Conservation (phyloP, 1,284 basidiomycete genomes). For the Ganoderma lingzhi region DNA sequence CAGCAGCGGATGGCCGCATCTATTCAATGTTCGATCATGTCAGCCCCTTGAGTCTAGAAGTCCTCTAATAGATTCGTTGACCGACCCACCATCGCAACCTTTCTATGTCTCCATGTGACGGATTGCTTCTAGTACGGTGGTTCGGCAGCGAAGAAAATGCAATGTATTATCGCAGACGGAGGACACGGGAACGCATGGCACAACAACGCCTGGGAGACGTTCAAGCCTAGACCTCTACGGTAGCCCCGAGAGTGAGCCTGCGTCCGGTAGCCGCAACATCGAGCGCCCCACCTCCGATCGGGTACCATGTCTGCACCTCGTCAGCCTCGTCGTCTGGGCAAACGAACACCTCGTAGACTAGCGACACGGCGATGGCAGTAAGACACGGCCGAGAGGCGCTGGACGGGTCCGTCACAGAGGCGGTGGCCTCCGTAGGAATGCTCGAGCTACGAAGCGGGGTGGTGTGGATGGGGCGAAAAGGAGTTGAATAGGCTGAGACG, state of each 20-base stretch:
- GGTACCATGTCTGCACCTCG: neutral
- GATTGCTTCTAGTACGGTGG: neutral
- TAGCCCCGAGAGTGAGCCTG: neutral
- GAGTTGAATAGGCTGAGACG: neutral
- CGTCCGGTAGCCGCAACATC: neutral
- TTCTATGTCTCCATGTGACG: neutral
- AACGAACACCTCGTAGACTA: constrained; percentile 5
- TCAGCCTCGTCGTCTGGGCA: neutral
- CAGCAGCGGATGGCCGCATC: neutral
- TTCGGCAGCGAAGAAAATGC: neutral
- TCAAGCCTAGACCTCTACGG: constrained; percentile 1
- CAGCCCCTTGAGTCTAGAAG: neutral
- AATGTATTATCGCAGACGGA: neutral
- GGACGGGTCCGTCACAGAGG: neutral
- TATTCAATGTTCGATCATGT: neutral
- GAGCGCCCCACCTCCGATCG: neutral
- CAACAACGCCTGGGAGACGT: neutral
- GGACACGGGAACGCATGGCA: neutral
- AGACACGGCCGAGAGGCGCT: neutral
- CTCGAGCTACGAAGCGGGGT: neutral
- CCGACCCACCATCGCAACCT: too few species aligned
- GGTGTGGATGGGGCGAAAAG: neutral
- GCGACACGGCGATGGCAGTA: neutral
- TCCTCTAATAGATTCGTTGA: too few species aligned
- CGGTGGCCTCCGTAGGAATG: too few species aligned